Base-by-base conservation (phyloP, 345 rosid genomes). In the Corchorus olitorius region DNA sequence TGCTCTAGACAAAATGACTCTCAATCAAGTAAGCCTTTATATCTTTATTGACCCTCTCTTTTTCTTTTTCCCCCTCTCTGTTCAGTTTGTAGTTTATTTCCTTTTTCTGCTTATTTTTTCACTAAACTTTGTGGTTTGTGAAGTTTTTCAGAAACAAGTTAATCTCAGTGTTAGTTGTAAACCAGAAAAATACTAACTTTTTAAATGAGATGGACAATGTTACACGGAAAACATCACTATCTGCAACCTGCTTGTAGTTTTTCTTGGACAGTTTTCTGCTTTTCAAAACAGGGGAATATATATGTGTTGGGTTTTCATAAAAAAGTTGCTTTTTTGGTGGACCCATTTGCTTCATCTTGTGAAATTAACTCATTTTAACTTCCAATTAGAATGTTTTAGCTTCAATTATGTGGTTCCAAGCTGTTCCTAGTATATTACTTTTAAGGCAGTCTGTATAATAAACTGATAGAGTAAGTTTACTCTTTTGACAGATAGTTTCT, bases 401-500 rank as follows among this genome's bases (percentile, higher is more conserved):
- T 58, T 58, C 63, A 58, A 58, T 59, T 15, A 27, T 27, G 27
- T 27, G 27, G 27, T 27, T 27, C 27, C 61, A 8, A 19, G 34
- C 34, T 20, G 33, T 19, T 12, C 34, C 9, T 56, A 56, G 20
- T 56, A 6, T 16, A 16, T 17, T 53, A 4, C 19, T 6, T 34
- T 12, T 0, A 59, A 19, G 70, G 12, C 16, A 43, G 35, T 22
- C 2, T n/a, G 54, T 45, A 20, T 17, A 15, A 50, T 15, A 15
- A 49, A 69, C 22, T 70, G 27, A 70, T 34, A 15, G 46, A 13
- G 35, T 17, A 17, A 0, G 14, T 61, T 27, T 19, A 11, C 19
- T 50, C 65, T 68, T 53, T 54, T 12, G 59, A 6, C 76, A 81
- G 83, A 64, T 43, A 19, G 34, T 16, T 15, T 62, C 54, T 60